Evolutionary conservation across 148 eudicot species (phyloP).

Genomic region (Heliosperma pusillum): DNA sequence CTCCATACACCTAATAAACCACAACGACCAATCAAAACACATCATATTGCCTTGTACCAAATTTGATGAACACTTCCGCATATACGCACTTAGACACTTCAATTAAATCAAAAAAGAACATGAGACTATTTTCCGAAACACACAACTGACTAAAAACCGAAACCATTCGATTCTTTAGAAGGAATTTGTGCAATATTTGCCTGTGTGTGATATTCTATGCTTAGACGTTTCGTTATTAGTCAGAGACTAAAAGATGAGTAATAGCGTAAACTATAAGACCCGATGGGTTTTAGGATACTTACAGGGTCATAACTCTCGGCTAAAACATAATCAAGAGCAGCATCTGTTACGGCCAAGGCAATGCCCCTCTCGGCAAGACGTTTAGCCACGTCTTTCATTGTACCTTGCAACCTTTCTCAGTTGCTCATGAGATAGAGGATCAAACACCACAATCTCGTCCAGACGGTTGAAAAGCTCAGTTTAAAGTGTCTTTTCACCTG

Average conservation of each 20-base stretch:
- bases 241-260: background rate
- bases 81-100: background rate
- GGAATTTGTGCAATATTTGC: no score
- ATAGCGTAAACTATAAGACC: no score
- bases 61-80: background rate
- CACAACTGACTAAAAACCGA: no score
- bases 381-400: conserved; percentile 79
- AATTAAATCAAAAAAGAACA: background rate
- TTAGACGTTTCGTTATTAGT: background rate
- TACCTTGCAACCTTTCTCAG: conserved; percentile 60
- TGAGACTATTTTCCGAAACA: background rate
- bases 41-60: no score
- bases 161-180: no score
- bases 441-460: conserved; percentile 86
- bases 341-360: conserved; percentile 75
- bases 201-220: no score
- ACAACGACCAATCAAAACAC: no score
- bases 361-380: conserved; percentile 82
- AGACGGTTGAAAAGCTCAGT: conserved; percentile 70
- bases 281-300: conserved; percentile 25
- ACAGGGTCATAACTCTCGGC: conserved; percentile 87
- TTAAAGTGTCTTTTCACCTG: conserved; percentile 82
- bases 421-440: conserved; percentile 83
- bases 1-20: conserved; percentile 64
- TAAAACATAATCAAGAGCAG: conserved; percentile 73